Evolutionary conservation across 2,329 filamentous ascomycete genomes (phyloP).

Genomic region (Alternaria atra): DNA sequence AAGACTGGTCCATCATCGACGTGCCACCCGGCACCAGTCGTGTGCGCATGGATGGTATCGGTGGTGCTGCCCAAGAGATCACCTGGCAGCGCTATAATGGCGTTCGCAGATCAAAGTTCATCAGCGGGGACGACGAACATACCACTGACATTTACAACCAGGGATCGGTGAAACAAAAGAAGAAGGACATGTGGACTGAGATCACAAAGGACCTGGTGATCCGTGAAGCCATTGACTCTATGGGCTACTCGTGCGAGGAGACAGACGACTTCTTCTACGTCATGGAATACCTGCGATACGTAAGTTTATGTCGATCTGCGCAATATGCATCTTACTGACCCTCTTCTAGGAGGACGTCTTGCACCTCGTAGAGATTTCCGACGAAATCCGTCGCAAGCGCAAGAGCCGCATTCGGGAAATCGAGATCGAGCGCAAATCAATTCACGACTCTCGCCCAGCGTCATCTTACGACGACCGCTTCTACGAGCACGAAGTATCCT

Average conservation of each 20-base stretch:
- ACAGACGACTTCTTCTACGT: constrained; percentile 90
- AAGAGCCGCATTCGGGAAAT: constrained; percentile 68
- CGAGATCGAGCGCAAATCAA: constrained; percentile 66
- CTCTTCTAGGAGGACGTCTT: constrained; percentile 79
- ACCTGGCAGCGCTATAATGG: constrained; percentile 75
- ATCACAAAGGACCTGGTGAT: constrained; percentile 92
- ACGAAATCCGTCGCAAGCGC: constrained; percentile 77
- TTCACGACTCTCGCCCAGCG: constrained; percentile 56
- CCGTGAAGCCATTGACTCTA: constrained; percentile 83
- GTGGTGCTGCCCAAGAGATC: constrained; percentile 78
- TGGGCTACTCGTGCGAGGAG: constrained; percentile 90
- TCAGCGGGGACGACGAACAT: constrained; percentile 69
- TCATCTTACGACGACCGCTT: constrained; percentile 69
- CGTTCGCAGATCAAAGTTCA: constrained; percentile 75
- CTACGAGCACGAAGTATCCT: constrained; percentile 73
- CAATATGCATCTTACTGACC: constrained; percentile 19
- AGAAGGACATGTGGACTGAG: constrained; percentile 84
- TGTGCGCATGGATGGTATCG: constrained; percentile 81
- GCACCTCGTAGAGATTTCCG: constrained; percentile 81
- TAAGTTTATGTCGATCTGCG: constrained; percentile 61
- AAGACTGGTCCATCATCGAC: constrained; percentile 83
- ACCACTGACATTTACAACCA: constrained; percentile 55
- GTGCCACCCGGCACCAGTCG: constrained; percentile 84
- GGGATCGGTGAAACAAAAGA: constrained; percentile 46
- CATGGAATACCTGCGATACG: constrained; percentile 87